Evolutionary conservation across 768 basidiomycete genomes (phyloP), one percentile per base, ranked within the genome.

Genomic region (Termitomyces sp.): DNA sequence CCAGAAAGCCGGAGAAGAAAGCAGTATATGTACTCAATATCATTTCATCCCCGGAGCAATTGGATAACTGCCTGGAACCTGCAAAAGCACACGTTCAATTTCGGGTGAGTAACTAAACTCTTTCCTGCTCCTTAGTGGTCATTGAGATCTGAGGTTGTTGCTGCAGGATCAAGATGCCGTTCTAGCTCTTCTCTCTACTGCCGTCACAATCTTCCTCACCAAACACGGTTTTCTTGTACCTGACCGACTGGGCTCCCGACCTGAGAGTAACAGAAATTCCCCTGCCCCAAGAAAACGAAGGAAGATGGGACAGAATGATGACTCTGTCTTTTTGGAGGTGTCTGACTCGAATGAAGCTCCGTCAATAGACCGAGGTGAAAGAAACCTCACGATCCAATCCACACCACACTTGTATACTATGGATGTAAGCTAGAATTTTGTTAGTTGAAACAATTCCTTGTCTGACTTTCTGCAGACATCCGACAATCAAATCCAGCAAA

Each of bases 1-100:
- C 93, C 34, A 84, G 88, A 42, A 93, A 91, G 72, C 70, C 75
- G 24, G 92, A 93, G 67, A 86, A 85, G 70, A 84, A 83, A 69
- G 86, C 94, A 5, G 84, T 94, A 60, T 98, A 91, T 69, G 88
- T 94, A 48, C 75, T 98, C 49, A 86, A 91, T 67, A 67, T 98
- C 59, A 78, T 75, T 9, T 72, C 95, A 20, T 85, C 92, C 46
- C 73, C 84, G 3, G 73, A 75, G 27, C 75, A 85, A 30, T 76
- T 97, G 9, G 93, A 97, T 67, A 88, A 89, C 57, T 84, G 84
- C 59, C 67, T 94, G 31, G 93, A 91, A 63, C 92, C 94, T n/a
- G 75, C 82, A 18, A 95, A 95, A 74, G 74, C 76, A 4, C 66
- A 75, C 6, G 76, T 95, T 34, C 81, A 87, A 57, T 76, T 95